phyloP scores from a whole-genome alignment of 768 basidiomycete species.

The Lepiota brunneoincarnata region DNA sequence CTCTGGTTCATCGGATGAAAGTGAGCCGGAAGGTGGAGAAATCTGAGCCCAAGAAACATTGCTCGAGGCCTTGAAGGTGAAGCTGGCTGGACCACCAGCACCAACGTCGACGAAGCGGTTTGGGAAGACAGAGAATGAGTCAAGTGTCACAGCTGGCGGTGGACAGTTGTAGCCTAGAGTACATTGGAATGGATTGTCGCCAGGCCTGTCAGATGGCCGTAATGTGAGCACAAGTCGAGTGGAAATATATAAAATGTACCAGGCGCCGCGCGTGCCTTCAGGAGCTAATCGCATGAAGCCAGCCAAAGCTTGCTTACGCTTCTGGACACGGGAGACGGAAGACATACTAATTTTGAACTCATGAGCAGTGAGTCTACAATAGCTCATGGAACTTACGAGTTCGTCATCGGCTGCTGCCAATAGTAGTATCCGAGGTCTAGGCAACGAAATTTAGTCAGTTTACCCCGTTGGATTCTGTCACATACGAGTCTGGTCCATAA shows the following conservation, averaged over 20 bases:
- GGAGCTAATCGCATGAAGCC: slow-evolving; percentile 61
- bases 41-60: slow-evolving; percentile 54
- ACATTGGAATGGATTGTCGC: slow-evolving; percentile 62
- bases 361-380: not conserved
- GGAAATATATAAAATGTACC: slow-evolving; percentile 30
- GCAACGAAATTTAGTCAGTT: not conserved
- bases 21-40: slow-evolving; percentile 42
- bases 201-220: slow-evolving; percentile 41
- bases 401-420: slow-evolving; percentile 69
- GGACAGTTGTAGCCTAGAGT: slow-evolving; percentile 43
- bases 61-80: slow-evolving; percentile 47
- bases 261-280: slow-evolving; percentile 61
- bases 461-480: not conserved
- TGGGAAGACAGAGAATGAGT: slow-evolving; percentile 50
- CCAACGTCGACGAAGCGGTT: slow-evolving; percentile 60
- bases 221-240: not conserved
- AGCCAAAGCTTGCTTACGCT: slow-evolving; percentile 51
- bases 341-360: slow-evolving; percentile 42
- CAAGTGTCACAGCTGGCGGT: slow-evolving; percentile 47
- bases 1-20: slow-evolving; percentile 46
- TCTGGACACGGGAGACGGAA: slow-evolving; percentile 45
- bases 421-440: slow-evolving; percentile 57
- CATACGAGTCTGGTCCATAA: slow-evolving; percentile 69
- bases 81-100: slow-evolving; percentile 55
- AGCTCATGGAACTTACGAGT: slow-evolving; percentile 37